phyloP scores from a whole-genome alignment of 257 asterid species.

The Cruciata laevipes region DNA sequence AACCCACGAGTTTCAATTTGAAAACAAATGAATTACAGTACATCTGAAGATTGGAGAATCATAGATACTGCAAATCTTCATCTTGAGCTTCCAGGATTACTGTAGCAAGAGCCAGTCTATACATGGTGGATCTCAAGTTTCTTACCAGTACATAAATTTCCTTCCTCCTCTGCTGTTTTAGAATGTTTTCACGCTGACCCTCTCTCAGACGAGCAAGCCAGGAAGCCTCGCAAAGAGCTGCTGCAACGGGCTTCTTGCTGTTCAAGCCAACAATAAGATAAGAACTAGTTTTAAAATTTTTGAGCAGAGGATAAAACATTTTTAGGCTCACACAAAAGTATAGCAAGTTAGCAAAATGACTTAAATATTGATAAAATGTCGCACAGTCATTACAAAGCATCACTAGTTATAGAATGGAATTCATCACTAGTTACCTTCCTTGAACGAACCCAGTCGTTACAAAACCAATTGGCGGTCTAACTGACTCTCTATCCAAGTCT shows the following conservation, averaged over 20 bases:
- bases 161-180: conserved; percentile 48
- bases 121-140: conserved; percentile 81
- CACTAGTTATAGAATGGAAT: conserved; percentile 1
- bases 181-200: conserved; percentile 60
- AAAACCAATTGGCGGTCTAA: conserved; percentile 75
- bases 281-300: neutral
- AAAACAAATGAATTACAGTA: too few relatives aligned
- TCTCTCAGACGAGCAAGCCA: conserved; percentile 54
- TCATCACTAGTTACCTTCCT: conserved; percentile 54
- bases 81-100: conserved; percentile 68
- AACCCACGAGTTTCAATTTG: too few relatives aligned
- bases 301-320: neutral
- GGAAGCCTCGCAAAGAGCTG: conserved; percentile 62
- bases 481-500: conserved; percentile 25
- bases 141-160: conserved; percentile 83
- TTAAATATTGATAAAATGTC: too few relatives aligned
- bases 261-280: conserved; percentile 13
- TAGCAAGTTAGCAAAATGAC: neutral
- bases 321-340: neutral
- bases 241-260: conserved; percentile 75
- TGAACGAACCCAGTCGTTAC: conserved; percentile 75
- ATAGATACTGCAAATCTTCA: conserved; percentile 49
- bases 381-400: too few relatives aligned
- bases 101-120: conserved; percentile 80
- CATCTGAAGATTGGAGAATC: too few relatives aligned